These are phyloP conservation scores for Gynostemma pentaphyllum DNA, from an alignment of 306 rosid genomes.

Conservation along the genomic window DNA sequence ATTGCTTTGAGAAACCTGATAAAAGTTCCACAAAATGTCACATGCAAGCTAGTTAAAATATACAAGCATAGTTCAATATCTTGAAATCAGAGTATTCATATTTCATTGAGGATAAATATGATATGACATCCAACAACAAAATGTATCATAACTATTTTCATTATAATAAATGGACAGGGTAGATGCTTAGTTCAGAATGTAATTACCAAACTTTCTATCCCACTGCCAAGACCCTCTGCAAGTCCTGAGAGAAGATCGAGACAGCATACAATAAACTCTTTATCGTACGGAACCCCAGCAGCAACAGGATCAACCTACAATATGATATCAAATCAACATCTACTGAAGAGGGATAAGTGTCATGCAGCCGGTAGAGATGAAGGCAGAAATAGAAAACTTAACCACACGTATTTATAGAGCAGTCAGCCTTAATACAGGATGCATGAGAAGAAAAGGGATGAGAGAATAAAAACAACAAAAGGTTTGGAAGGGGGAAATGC, in stretches of 20 bases:
- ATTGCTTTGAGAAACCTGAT: slow-evolving; percentile 77
- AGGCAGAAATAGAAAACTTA: neutral
- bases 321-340: slow-evolving; percentile 16
- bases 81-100: slow-evolving; percentile 2
- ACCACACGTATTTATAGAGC: neutral
- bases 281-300: slow-evolving; percentile 80
- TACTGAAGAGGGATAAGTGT: neutral
- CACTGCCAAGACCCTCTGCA: slow-evolving; percentile 97
- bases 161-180: neutral
- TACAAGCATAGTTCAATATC: neutral
- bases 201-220: slow-evolving; percentile 92
- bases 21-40: slow-evolving; percentile 2
- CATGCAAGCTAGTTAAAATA: slow-evolving; percentile 13
- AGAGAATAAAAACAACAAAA: neutral
- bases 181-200: slow-evolving; percentile 1
- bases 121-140: neutral
- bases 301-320: slow-evolving; percentile 77
- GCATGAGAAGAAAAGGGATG: neutral
- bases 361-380: neutral
- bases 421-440: neutral
- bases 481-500: neutral
- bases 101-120: slow-evolving; percentile 5
- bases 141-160: neutral
- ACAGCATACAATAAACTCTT: slow-evolving; percentile 89
- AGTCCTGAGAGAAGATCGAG: slow-evolving; percentile 98